These are phyloP conservation scores for Entelexis paramagnoliae DNA, from an alignment of 1,139 yeast species.

Conservation along the genomic window DNA sequence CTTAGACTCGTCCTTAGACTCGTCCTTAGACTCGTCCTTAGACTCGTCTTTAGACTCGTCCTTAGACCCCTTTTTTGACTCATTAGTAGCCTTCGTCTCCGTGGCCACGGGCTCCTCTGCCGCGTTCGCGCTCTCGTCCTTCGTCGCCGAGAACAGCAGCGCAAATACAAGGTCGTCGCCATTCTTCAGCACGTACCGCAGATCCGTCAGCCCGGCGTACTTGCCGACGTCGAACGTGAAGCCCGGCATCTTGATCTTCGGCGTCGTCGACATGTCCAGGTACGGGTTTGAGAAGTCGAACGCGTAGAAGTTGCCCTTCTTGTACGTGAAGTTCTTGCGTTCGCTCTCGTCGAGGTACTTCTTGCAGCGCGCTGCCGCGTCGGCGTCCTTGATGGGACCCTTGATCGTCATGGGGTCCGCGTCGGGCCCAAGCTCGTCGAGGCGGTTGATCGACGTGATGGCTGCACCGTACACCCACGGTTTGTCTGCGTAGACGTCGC, in stretches of 20 bases:
- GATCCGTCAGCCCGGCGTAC: constrained; percentile 35
- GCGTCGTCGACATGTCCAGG: constrained; percentile 35
- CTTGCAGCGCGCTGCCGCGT: constrained; percentile 27
- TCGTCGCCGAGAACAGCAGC: constrained; percentile 21
- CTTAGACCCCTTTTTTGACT: not conserved
- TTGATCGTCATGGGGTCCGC: constrained; percentile 7
- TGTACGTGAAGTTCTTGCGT: constrained; percentile 31
- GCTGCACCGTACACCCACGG: constrained; percentile 56
- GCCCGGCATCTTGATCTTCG: constrained; percentile 39
- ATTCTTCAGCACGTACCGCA: constrained; percentile 30
- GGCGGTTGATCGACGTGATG: constrained; percentile 45
- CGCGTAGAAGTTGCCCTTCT: constrained; percentile 30
- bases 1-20: no score
- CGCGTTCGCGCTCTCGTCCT: not conserved
- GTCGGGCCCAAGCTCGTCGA: constrained; percentile 18
- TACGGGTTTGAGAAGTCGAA: constrained; percentile 41
- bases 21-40: no score
- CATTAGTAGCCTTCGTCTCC: not conserved
- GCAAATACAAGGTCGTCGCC: constrained; percentile 26
- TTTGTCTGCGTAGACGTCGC: constrained; percentile 50
- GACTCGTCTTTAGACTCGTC: no score
- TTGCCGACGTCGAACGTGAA: constrained; percentile 36
- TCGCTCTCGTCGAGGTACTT: constrained; percentile 29
- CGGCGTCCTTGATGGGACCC: constrained; percentile 17
- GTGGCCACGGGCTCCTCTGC: not conserved